Evolutionary conservation across 176 grass and related monocot genomes (phyloP), one percentile per base, ranked within the genome.

Genomic region (Ananas comosus): DNA sequence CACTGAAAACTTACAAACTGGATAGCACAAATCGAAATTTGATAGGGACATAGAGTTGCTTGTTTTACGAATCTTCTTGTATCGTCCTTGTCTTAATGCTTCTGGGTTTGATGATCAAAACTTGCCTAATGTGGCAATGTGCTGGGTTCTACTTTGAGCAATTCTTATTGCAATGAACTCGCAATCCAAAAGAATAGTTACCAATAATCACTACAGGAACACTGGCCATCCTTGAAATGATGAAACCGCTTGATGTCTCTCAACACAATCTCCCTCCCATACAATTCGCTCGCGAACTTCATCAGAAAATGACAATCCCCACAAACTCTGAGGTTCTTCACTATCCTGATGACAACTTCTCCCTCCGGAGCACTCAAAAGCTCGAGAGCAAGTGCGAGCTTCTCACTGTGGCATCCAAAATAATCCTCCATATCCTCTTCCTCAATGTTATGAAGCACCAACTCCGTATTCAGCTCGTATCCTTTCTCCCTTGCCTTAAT

Each of bases 201-300:
- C 75, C 75, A 75, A 74, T 68, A 63, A 70, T 79, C 65, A 79
- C 82, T 66, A 65, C 76, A 84, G 28, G 76, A 84, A 58, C 75
- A 84, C 51, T 57, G 57, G 22, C 82, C 82, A 70, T 79, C 51
- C 65, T 69, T 70, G 33, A 84, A 75, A 70, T 67, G 28, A 74
- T 84, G 76, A 79, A 79, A 84, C 49, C 82, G 68, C 23, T 70
- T 84, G 11, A 64, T 75, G 70, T 79, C 82, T 63, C 82, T 84
- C 48, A 79, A 29, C 13, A 74, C 72, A 23, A 79, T 79, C 54
- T 70, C 47, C n/a, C n/a, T n/a, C n/a, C n/a, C n/a, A n/a, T n/a
- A n/a, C n/a, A n/a, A n/a, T n/a, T n/a, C n/a, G n/a, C n/a, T n/a
- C n/a, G n/a, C n/a, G n/a, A n/a, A n/a, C n/a, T n/a, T n/a, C n/a